Percentiles rank a stretch among this genome's conserved stretches.
Evolutionary conservation across 257 asterid species (phyloP).

Genomic region (Phtheirospermum japonicum): DNA sequence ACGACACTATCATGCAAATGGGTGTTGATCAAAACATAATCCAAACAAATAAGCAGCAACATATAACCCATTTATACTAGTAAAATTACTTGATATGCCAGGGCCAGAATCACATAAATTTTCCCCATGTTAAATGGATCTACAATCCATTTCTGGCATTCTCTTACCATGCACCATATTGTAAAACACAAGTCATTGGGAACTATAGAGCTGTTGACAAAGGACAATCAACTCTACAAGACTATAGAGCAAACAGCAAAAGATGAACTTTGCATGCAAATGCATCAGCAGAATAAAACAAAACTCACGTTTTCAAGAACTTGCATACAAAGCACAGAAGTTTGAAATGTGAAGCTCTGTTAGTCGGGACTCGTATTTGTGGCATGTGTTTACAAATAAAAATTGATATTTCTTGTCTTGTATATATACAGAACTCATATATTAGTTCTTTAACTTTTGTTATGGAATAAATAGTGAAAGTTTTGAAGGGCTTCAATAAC

Average conservation of each 20-base stretch:
- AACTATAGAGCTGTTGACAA: not conserved
- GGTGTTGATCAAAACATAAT: not conserved
- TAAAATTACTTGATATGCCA: conserved; percentile 2
- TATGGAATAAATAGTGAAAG: not conserved
- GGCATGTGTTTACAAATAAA: not conserved
- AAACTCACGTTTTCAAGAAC: conserved; percentile 76
- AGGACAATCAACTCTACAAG: conserved; percentile 11
- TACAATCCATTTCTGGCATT: not conserved
- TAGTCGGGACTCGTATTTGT: not conserved
- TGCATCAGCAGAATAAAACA: not conserved
- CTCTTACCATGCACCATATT: conserved; percentile 3
- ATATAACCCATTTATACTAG: not conserved
- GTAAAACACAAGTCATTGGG: not conserved
- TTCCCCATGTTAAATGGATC: not conserved
- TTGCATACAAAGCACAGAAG: not conserved
- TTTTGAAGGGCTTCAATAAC: no score
- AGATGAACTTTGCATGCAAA: conserved; percentile 16
- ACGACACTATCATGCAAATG: not conserved
- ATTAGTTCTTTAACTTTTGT: not conserved
- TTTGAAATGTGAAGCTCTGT: not conserved
- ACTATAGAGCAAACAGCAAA: conserved; percentile 12
- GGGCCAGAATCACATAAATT: not conserved
- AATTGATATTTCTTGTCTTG: not conserved
- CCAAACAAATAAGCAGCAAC: not conserved
- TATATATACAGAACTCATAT: not conserved